phyloP scores from a whole-genome alignment of 2,329 filamentous ascomycete species.

The Trichoderma atroviride region DNA sequence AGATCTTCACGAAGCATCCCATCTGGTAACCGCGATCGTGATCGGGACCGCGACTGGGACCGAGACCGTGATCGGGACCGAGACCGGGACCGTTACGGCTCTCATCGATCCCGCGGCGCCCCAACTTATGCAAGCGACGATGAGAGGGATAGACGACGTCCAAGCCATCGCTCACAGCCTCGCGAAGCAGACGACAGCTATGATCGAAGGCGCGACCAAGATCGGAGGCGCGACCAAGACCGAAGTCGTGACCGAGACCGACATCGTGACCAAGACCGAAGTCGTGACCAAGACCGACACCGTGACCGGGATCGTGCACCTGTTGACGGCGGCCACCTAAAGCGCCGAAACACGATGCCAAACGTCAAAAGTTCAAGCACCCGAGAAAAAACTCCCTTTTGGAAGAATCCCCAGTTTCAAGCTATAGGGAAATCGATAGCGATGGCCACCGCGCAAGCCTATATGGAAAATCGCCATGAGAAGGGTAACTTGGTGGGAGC shows the following conservation, averaged over 20 bases:
- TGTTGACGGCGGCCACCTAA: not conserved
- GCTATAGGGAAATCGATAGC: conserved; percentile 52
- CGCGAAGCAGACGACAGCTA: conserved; percentile 6
- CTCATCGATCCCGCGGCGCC: conserved; percentile 23
- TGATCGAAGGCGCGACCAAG: not conserved
- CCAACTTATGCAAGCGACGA: not conserved
- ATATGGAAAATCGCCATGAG: conserved; percentile 50
- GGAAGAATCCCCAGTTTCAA: conserved; percentile 44
- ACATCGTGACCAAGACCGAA: not conserved
- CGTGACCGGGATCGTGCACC: not conserved
- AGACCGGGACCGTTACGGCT: not conserved
- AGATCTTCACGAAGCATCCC: conserved; percentile 11
- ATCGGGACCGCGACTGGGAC: not conserved
- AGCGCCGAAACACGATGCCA: conserved; percentile 40
- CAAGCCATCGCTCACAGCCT: conserved; percentile 15
- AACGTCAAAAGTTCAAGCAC: conserved; percentile 25
- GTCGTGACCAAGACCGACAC: not conserved
- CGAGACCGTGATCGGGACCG: not conserved
- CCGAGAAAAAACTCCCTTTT: conserved; percentile 32
- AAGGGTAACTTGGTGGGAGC: conserved; percentile 51
- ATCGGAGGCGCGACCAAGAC: not conserved
- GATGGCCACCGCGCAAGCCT: conserved; percentile 52
- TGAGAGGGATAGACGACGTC: not conserved
- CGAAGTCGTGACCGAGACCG: not conserved
- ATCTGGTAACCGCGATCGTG: not conserved